Conservation (phyloP, 2,329 filamentous ascomycete genomes). For the Emmonsiellopsis sp. region DNA sequence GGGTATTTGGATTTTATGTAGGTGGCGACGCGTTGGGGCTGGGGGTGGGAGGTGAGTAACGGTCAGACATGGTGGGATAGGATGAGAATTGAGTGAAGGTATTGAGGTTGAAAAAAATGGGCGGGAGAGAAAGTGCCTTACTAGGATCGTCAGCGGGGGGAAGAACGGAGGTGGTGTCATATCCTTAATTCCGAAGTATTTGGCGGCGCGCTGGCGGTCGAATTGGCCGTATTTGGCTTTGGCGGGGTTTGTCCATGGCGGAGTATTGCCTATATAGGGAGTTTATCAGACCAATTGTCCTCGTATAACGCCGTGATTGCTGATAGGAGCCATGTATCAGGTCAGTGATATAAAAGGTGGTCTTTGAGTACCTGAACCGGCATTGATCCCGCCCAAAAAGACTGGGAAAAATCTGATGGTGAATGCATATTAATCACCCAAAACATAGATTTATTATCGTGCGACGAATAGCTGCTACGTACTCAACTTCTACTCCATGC, state of each 20-base stretch:
- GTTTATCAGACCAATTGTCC: background rate
- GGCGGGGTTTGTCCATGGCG: slow-evolving; percentile 60
- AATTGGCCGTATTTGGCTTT: slow-evolving; percentile 53
- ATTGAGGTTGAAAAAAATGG: slow-evolving; percentile 26
- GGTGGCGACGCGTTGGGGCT: slow-evolving; percentile 57
- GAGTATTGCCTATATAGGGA: slow-evolving; percentile 53
- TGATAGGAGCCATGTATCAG: background rate
- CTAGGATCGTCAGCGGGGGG: slow-evolving; percentile 45
- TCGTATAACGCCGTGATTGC: too few relatives aligned
- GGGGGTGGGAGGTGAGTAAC: slow-evolving; percentile 18
- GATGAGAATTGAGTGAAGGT: background rate
- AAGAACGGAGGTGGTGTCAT: slow-evolving; percentile 41
- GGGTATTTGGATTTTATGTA: slow-evolving; percentile 55
- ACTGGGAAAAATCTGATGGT: slow-evolving; percentile 55
- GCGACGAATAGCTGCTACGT: slow-evolving; percentile 19
- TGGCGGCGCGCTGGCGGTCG: slow-evolving; percentile 41
- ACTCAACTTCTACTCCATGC: slow-evolving; percentile 59
- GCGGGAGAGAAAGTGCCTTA: slow-evolving; percentile 31
- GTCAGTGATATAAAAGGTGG: background rate
- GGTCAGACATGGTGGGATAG: background rate
- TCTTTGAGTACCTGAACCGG: slow-evolving; percentile 41
- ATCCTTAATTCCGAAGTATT: slow-evolving; percentile 39
- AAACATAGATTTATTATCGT: too few relatives aligned
- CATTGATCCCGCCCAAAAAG: slow-evolving; percentile 60
- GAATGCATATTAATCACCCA: too few relatives aligned